Conservation (phyloP, 2,329 filamentous ascomycete genomes). For the Alternaria conjuncta region DNA sequence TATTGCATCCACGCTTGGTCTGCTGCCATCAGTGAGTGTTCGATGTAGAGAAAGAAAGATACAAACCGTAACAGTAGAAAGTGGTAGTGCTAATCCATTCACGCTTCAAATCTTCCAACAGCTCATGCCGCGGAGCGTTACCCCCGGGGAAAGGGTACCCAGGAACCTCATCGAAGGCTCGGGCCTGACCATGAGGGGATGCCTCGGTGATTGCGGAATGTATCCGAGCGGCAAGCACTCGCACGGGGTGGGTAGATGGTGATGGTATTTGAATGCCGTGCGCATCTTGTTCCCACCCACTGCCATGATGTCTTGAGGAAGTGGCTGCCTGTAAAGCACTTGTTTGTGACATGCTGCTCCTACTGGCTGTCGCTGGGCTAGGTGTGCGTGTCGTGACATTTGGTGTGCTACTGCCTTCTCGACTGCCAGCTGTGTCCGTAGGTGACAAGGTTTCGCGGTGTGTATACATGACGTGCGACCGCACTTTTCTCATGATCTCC, state of each 20-base stretch:
- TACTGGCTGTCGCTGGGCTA: conserved; percentile 26
- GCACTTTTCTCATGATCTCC: conserved; percentile 42
- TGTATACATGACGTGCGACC: conserved; percentile 48
- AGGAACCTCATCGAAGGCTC: conserved; percentile 23
- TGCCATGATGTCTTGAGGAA: conserved; percentile 12
- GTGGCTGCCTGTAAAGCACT: conserved; percentile 17
- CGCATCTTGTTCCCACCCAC: conserved; percentile 24
- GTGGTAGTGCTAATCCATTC: conserved; percentile 30
- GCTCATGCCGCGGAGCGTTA: conserved; percentile 11
- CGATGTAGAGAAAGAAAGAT: no score
- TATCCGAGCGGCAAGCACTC: conserved; percentile 33
- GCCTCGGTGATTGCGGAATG: conserved; percentile 29
- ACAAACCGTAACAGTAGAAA: conserved; percentile 32
- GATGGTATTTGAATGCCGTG: conserved; percentile 27
- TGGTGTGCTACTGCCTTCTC: conserved; percentile 21
- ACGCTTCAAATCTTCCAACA: conserved; percentile 28
- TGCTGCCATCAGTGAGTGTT: conserved; percentile 11
- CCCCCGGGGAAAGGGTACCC: conserved; percentile 34
- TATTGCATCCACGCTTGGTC: conserved; percentile 37
- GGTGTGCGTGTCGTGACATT: conserved; percentile 23
- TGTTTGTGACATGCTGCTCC: conserved; percentile 19
- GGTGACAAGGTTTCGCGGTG: conserved; percentile 36
- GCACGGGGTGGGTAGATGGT: conserved; percentile 24
- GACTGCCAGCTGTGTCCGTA: conserved; percentile 16
- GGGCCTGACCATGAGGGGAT: conserved; percentile 30